Evolutionary conservation across 306 rosid genomes (phyloP).

Genomic region (Rosa chinensis): DNA sequence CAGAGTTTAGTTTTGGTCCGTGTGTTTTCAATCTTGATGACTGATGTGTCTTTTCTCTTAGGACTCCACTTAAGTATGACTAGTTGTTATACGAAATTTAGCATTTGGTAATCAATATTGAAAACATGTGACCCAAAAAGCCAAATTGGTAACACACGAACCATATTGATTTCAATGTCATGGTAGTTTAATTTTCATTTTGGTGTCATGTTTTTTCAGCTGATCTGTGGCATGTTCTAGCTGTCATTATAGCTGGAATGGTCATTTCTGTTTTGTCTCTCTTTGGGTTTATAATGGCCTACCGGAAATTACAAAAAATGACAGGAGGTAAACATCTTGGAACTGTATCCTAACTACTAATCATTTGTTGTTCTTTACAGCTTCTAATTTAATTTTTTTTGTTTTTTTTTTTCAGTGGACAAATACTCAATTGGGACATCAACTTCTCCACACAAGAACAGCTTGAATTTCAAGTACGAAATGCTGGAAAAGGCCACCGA

Average conservation of each 20-base stretch:
- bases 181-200: neutral
- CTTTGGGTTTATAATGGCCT: conserved; percentile 27
- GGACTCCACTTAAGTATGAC: neutral
- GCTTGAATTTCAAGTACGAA: conserved; percentile 49
- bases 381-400: conserved; percentile 12
- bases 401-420: conserved; percentile 24
- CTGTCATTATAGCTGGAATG: conserved; percentile 23
- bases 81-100: neutral
- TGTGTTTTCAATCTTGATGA: too few species aligned
- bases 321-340: conserved; percentile 26
- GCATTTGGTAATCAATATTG: neutral
- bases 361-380: neutral
- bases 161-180: neutral
- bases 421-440: conserved; percentile 5
- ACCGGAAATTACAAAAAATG: conserved; percentile 14
- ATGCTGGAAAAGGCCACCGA: conserved; percentile 52
- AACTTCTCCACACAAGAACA: conserved; percentile 14
- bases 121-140: neutral
- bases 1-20: too few species aligned
- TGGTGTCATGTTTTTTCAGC: neutral
- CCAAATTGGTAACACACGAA: neutral
- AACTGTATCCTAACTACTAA: neutral
- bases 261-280: conserved; percentile 26
- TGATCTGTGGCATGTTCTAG: conserved; percentile 25
- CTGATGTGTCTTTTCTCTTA: too few species aligned